Conservation (phyloP, 2,329 filamentous ascomycete genomes). For the Bipolaris zeicola region DNA sequence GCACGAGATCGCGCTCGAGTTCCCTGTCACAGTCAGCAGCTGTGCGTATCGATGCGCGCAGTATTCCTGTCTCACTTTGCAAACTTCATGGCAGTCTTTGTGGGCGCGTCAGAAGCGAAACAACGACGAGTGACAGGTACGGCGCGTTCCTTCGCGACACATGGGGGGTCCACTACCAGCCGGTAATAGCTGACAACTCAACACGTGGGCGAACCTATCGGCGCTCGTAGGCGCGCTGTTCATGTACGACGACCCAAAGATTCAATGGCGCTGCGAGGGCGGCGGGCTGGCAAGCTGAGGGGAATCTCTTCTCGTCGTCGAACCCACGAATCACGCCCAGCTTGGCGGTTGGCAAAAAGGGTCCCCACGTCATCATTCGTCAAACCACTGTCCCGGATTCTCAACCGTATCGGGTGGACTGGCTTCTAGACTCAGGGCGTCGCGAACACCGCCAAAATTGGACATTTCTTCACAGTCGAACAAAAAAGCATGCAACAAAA, state of each 20-base stretch:
- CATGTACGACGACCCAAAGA: not conserved
- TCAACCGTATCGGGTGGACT: not conserved
- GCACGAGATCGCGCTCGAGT: constrained; percentile 84
- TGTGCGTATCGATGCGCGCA: constrained; percentile 1
- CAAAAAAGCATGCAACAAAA: not conserved
- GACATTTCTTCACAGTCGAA: not conserved
- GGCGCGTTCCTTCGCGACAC: constrained; percentile 1
- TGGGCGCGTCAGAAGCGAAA: constrained; percentile 16
- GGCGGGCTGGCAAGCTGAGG: constrained; percentile 3
- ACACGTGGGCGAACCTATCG: not conserved
- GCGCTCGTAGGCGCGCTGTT: not conserved
- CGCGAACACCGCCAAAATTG: not conserved
- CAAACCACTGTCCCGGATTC: not conserved
- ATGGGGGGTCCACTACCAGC: not conserved
- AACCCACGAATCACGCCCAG: constrained; percentile 17
- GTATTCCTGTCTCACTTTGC: constrained; percentile 58
- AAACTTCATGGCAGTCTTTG: constrained; percentile 60
- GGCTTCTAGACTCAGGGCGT: not conserved
- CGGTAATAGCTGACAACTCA: not conserved
- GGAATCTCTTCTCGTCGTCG: not conserved
- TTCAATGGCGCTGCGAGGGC: constrained; percentile 3
- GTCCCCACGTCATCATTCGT: constrained; percentile 12
- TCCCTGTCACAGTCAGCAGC: constrained; percentile 58
- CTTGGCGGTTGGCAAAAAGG: constrained; percentile 15
- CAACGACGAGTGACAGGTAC: not conserved